These are phyloP conservation scores for Penicillium macrosclerotiorum DNA, from an alignment of 495 filamentous ascomycete genomes.

Conservation along the genomic window DNA sequence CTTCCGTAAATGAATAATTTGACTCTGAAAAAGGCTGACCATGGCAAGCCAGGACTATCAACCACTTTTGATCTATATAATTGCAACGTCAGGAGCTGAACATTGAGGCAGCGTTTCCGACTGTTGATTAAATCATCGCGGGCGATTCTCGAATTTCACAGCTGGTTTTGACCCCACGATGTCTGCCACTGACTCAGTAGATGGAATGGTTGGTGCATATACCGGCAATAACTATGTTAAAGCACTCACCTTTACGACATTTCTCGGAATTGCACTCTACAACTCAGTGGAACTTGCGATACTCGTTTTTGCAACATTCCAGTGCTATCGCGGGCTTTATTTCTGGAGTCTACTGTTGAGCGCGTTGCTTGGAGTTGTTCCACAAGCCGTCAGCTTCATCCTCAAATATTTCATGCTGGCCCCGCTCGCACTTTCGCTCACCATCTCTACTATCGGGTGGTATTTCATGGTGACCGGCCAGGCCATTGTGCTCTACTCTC, in stretches of 20 bases:
- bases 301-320: slow-evolving; percentile 39
- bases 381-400: slow-evolving; percentile 38
- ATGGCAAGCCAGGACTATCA: too few relatives aligned
- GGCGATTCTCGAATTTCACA: not conserved
- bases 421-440: slow-evolving; percentile 27
- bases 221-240: slow-evolving; percentile 6
- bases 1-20: not conserved
- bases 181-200: not conserved
- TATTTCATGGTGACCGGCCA: slow-evolving; percentile 43
- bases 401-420: slow-evolving; percentile 31
- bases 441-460: slow-evolving; percentile 39
- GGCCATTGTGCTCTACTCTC: slow-evolving; percentile 37
- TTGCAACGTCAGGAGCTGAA: too few relatives aligned
- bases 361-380: slow-evolving; percentile 30
- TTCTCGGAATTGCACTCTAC: slow-evolving; percentile 36
- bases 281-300: slow-evolving; percentile 39
- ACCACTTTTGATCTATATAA: too few relatives aligned
- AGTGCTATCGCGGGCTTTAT: slow-evolving; percentile 38
- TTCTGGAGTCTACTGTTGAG: slow-evolving; percentile 42
- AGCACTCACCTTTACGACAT: slow-evolving; percentile 28
- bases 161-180: not conserved
- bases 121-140: too few relatives aligned
- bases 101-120: too few relatives aligned
- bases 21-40: too few relatives aligned
- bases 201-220: slow-evolving; percentile 15